A percentile compares a stretch with the other conserved stretches of the same genome.
Conservation (phyloP, 2,329 filamentous ascomycete species). For the Penicillium capsulatum region DNA sequence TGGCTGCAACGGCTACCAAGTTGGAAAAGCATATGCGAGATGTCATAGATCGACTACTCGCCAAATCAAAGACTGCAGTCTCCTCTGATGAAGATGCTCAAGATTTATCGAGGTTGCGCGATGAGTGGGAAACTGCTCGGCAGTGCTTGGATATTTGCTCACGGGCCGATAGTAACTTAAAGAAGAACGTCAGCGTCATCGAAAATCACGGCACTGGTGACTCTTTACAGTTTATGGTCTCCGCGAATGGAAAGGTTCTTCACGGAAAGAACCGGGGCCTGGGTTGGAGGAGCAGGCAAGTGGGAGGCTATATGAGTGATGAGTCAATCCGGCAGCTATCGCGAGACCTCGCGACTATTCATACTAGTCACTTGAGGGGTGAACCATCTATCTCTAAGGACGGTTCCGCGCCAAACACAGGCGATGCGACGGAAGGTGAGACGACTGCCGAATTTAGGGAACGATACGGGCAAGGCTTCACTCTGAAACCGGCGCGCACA, state of each 20-base stretch:
- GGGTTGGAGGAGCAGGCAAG: slow-evolving; percentile 32
- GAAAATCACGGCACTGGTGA: slow-evolving; percentile 37
- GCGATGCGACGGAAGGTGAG: slow-evolving; percentile 9
- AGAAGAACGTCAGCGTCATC: slow-evolving; percentile 31
- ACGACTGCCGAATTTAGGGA: slow-evolving; percentile 20
- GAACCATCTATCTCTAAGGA: slow-evolving; percentile 8
- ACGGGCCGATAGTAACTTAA: slow-evolving; percentile 25
- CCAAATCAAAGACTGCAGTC: slow-evolving; percentile 27
- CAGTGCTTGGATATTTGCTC: slow-evolving; percentile 35
- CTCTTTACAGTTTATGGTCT: slow-evolving; percentile 38
- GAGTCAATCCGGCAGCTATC: slow-evolving; percentile 31
- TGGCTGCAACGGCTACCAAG: slow-evolving; percentile 26
- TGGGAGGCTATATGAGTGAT: slow-evolving; percentile 33
- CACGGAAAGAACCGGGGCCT: slow-evolving; percentile 31
- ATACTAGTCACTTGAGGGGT: slow-evolving; percentile 14
- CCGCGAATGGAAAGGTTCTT: slow-evolving; percentile 32
- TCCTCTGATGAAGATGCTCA: slow-evolving; percentile 28
- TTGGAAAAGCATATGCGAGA: slow-evolving; percentile 32
- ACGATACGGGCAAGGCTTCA: slow-evolving; percentile 25
- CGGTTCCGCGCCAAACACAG: too few relatives aligned
- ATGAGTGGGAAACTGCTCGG: slow-evolving; percentile 37
- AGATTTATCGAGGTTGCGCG: slow-evolving; percentile 33
- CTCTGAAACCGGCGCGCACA: slow-evolving; percentile 4
- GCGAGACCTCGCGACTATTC: slow-evolving; percentile 26
- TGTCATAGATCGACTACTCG: slow-evolving; percentile 29